Conservation (phyloP, 305 asterid species). For the Fraxinus baroniana region DNA sequence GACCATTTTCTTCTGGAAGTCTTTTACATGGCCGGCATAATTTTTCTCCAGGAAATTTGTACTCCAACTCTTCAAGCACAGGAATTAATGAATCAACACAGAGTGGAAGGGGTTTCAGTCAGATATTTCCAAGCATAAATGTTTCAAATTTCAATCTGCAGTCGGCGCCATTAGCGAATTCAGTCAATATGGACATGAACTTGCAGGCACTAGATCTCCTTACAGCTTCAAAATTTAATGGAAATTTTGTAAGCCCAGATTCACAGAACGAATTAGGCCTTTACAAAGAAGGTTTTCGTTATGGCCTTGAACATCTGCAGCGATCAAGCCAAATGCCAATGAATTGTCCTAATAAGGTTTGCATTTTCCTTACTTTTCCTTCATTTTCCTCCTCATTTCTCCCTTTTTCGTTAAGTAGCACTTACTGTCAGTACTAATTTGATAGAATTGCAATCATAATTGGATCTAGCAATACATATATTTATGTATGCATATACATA, state of each 20-base stretch:
- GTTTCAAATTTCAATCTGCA: conserved; percentile 37
- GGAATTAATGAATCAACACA: not conserved
- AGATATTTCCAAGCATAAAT: conserved; percentile 58
- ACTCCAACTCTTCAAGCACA: conserved; percentile 20
- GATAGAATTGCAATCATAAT: not conserved
- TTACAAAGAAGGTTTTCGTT: conserved; percentile 27
- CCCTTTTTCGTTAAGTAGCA: not conserved
- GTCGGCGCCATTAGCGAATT: conserved; percentile 25
- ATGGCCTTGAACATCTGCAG: conserved; percentile 49
- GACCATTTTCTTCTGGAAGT: conserved; percentile 39
- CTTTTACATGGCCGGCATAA: conserved; percentile 24
- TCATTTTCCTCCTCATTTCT: not conserved
- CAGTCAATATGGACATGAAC: conserved; percentile 48
- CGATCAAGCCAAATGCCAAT: conserved; percentile 39
- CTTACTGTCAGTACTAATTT: not conserved
- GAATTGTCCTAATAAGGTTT: conserved; percentile 42
- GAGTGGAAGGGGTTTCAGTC: conserved; percentile 43
- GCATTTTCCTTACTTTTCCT: conserved; percentile 1
- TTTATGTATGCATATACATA: not conserved
- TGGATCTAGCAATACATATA: not conserved
- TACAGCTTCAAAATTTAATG: conserved; percentile 52
- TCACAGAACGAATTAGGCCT: conserved; percentile 33
- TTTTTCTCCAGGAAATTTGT: conserved; percentile 31
- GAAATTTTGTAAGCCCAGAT: conserved; percentile 25
- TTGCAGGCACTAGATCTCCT: conserved; percentile 67